Evolutionary conservation across 176 grass and related monocot genomes (phyloP), one percentile per base, ranked within the genome.

Genomic region (Oryza punctata): DNA sequence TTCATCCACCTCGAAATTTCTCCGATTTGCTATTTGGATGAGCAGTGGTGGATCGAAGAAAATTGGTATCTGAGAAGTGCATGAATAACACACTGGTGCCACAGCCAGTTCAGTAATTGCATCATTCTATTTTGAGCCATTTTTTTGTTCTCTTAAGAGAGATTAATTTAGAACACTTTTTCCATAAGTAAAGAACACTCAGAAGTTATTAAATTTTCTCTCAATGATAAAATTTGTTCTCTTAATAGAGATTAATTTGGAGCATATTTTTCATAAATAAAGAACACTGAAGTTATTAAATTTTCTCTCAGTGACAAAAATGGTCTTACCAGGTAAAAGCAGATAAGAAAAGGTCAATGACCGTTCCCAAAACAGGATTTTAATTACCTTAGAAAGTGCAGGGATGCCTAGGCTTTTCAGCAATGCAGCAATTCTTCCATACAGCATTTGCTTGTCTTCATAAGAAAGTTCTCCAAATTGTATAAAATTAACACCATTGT

Each of bases 351-450:
- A 65, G 3, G 23, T 76, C 24, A 19, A 44, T 18, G 76, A 27
- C 1, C 2, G 59, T 49, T 66, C 19, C 75, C 27, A 68, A 83
- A 69, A 27, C 18, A 83, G 77, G 3, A 64, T 61, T 26, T 86
- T 30, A 57, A 73, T 71, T 91, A 98, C 96, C 96, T 98, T 93
- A 38, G 96, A 98, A 87, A 98, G 82, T 72, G 89, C 85, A 37
- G 91, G 91, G 69, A 98, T 87, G 68, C 96, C 91, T 88, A 98
- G 74, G 77, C 69, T 88, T 80, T 91, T 81, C 89, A 98, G 85
- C 40, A 98, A 85, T 23, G 26, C 65, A 43, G 89, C 87, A 85
- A 98, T 69, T 65, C 83, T 95, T 85, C 87, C 87, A 29, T 81
- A 50, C 10, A 94, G n/a, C 46, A 86, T 77, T 85, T 87, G 82